These are phyloP conservation scores for Lithospermum erythrorhizon DNA, from an alignment of 257 asterid species.

Conservation along the genomic window DNA sequence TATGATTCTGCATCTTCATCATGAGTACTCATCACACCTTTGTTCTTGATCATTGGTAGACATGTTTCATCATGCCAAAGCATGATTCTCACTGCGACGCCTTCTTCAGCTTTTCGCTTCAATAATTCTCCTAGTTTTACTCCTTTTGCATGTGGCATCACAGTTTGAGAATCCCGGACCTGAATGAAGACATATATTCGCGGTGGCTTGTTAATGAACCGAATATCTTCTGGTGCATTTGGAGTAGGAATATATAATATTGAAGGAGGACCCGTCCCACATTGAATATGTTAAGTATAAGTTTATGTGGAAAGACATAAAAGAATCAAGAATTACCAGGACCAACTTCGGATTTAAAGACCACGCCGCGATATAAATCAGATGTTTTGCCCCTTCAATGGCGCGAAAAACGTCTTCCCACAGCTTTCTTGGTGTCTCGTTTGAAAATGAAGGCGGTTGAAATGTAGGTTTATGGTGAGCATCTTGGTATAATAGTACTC, in stretches of 20 bases:
- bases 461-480: constrained; percentile 54
- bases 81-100: constrained; percentile 67
- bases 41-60: constrained; percentile 60
- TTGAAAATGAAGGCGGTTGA: constrained; percentile 37
- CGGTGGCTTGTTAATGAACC: no score
- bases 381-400: constrained; percentile 71
- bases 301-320: no score
- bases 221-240: neutral
- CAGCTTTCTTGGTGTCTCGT: constrained; percentile 35
- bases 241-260: no score
- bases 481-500: constrained; percentile 64
- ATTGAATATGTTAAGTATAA: no score
- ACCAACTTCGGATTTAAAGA: constrained; percentile 61
- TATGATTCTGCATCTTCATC: constrained; percentile 65
- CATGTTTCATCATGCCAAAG: constrained; percentile 91
- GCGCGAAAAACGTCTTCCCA: constrained; percentile 85
- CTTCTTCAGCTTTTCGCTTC: constrained; percentile 75
- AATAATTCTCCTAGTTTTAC: constrained; percentile 70
- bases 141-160: constrained; percentile 60
- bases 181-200: constrained; percentile 9
- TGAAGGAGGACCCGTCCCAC: no score
- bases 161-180: constrained; percentile 67
- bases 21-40: constrained; percentile 79
- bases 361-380: constrained; percentile 83
- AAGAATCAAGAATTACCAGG: constrained; percentile 24